Evolutionary conservation across 495 filamentous ascomycete genomes (phyloP), one percentile per base, ranked within the genome.

Genomic region (Podospora conica): DNA sequence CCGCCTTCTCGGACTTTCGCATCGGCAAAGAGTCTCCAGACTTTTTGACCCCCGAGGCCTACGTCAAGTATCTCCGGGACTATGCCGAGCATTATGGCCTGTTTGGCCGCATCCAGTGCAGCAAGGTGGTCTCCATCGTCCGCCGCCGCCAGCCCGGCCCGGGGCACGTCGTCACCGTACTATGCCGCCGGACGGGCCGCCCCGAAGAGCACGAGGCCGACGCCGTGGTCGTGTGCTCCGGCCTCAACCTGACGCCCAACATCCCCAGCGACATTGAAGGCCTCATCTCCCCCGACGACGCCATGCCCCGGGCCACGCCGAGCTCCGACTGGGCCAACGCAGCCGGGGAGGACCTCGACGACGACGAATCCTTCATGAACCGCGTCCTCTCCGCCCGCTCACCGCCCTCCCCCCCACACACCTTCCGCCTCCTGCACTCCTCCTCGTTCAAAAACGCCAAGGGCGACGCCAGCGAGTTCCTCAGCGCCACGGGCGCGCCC

Each of bases 141-240:
- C 25, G 40, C 9, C 58, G 53, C 27, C 28, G 53, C 63, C 29
- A 33, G 53, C 69, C 15, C n/a, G 40, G 18, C 27, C 61, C 21
- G 3, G 65, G 68, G 3, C 75, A 78, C 31, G 20, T 73, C 28
- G 53, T 78, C 29, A 55, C 27, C 76, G 40, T 48, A 2, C 25
- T 53, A 3, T 24, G 69, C 7, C 20, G 54, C 6, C 21, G 65
- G 20, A 23, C 55, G 0, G 27, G 64, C 2, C 55, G 59, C 23
- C 64, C 23, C 18, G 15, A 31, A 23, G 53, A 58, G n/a, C 72
- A 69, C 57, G 61, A 67, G 11, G 75, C 74, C 55, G 75, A 78
- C 65, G 73, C 73, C 15, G 22, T 78, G 3, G 76, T 76, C 18
- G 70, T 80, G 22, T 80, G 77, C 53, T 74, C 74, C 10, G 78